A percentile compares a stretch with the other conserved stretches of the same genome.
These are phyloP conservation scores for Wickerhamiella musiphila DNA, from an alignment of 805 yeast genomes.

Conservation along the genomic window DNA sequence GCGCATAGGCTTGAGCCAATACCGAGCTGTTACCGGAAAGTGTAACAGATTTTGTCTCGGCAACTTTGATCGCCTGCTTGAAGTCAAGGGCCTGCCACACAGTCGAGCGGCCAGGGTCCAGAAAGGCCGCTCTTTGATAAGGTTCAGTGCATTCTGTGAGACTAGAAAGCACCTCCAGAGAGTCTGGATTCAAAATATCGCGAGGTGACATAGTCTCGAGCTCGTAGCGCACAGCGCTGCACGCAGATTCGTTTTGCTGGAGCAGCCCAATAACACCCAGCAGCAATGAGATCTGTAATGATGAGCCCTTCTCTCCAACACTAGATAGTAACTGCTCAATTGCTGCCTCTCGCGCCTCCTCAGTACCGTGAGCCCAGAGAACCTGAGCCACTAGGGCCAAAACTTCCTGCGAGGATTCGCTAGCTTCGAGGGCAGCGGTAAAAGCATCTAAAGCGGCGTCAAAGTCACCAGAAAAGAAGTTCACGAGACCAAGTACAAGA, in stretches of 20 bases:
- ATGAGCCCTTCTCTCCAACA: conserved; percentile 46
- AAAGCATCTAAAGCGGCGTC: conserved; percentile 53
- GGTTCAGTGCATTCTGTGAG: conserved; percentile 17
- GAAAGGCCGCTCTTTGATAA: conserved; percentile 56
- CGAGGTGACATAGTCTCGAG: conserved; percentile 32
- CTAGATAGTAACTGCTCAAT: conserved; percentile 59
- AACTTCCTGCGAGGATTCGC: conserved; percentile 46
- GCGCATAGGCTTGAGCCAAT: no score
- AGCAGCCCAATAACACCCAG: conserved; percentile 68
- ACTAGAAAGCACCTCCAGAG: conserved; percentile 24
- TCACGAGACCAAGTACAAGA: conserved; percentile 54
- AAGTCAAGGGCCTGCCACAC: conserved; percentile 55
- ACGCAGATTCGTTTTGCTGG: conserved; percentile 36
- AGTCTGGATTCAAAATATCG: conserved; percentile 30
- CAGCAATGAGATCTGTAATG: conserved; percentile 48
- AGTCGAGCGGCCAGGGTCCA: conserved; percentile 52
- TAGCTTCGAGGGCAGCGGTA: conserved; percentile 37
- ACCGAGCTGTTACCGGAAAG: no score
- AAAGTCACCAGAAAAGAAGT: conserved; percentile 45
- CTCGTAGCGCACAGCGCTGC: conserved; percentile 50
- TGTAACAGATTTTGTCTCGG: conserved; percentile 30
- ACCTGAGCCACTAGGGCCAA: conserved; percentile 64
- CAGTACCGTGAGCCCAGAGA: conserved; percentile 54
- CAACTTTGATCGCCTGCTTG: conserved; percentile 40
- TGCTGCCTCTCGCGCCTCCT: conserved; percentile 70